Percentiles rank a stretch among this genome's conserved stretches.
Evolutionary conservation across 495 filamentous ascomycete genomes (phyloP).

Genomic region (Neurospora tetraspora): DNA sequence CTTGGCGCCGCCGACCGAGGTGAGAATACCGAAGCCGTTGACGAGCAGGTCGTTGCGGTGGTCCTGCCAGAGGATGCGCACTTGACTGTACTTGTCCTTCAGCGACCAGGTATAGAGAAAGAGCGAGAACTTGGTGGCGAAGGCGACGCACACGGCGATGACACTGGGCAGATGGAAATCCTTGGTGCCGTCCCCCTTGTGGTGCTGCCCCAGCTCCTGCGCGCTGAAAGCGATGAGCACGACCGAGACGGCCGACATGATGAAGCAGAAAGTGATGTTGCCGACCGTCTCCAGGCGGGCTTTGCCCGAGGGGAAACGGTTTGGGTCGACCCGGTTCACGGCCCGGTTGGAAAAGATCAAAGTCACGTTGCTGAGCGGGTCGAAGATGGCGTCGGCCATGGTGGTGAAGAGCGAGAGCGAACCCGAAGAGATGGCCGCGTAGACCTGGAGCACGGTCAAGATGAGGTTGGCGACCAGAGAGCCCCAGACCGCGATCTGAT

Average conservation of each 20-base stretch:
- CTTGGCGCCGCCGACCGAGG: conserved; percentile 76
- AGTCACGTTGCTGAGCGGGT: conserved; percentile 83
- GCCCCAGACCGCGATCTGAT: conserved; percentile 83
- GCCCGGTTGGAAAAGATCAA: conserved; percentile 83
- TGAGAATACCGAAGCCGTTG: conserved; percentile 86
- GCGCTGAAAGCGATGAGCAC: conserved; percentile 84
- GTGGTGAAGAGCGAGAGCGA: conserved; percentile 95
- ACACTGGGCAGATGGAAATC: conserved; percentile 76
- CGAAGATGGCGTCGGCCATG: conserved; percentile 94
- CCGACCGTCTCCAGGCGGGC: conserved; percentile 91
- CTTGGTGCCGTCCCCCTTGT: conserved; percentile 34
- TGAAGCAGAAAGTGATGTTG: conserved; percentile 94
- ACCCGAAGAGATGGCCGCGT: conserved; percentile 74
- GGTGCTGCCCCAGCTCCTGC: conserved; percentile 48
- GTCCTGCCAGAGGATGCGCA: conserved; percentile 87
- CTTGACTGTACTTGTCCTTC: conserved; percentile 75
- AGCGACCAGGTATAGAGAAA: conserved; percentile 91
- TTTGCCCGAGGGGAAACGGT: conserved; percentile 86
- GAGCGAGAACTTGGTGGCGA: conserved; percentile 69
- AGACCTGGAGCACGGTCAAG: conserved; percentile 73
- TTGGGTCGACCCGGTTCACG: conserved; percentile 78
- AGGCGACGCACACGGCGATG: conserved; percentile 78
- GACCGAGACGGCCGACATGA: conserved; percentile 86
- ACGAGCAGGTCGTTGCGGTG: conserved; percentile 84
- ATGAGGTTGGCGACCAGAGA: conserved; percentile 77